Evolutionary conservation across 169 alveolate genomes (phyloP).

Genomic region (Babesia gibsoni): DNA sequence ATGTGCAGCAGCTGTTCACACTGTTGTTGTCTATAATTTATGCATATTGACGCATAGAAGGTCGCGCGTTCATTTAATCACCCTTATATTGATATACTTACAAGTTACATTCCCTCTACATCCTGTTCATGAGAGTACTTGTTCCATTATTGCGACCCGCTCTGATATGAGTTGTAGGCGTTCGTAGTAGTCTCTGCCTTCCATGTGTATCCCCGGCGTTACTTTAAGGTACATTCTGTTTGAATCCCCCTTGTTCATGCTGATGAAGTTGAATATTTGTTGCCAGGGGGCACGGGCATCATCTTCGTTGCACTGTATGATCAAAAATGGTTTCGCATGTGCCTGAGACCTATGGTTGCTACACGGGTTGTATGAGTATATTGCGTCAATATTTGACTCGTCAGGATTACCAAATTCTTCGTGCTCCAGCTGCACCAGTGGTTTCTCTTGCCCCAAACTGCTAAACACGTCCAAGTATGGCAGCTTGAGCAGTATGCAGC

Average conservation of each 20-base stretch:
- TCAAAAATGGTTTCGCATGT: slow-evolving; percentile 16
- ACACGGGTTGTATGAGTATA: slow-evolving; percentile 56
- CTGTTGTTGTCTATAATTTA: too few species aligned
- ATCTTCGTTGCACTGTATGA: slow-evolving; percentile 38
- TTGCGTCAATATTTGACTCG: neutral
- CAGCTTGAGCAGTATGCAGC: slow-evolving; percentile 44
- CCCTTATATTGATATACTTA: neutral
- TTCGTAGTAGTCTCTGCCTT: slow-evolving; percentile 19
- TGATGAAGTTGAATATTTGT: slow-evolving; percentile 22
- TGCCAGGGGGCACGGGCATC: slow-evolving; percentile 58
- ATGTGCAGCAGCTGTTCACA: too few species aligned
- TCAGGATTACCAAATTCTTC: slow-evolving; percentile 63
- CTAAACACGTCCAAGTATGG: slow-evolving; percentile 66
- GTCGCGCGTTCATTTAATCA: neutral
- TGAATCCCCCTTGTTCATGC: neutral
- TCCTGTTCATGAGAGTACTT: too few species aligned
- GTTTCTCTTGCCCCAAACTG: slow-evolving; percentile 19
- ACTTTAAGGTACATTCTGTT: slow-evolving; percentile 19
- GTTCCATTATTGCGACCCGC: slow-evolving; percentile 27
- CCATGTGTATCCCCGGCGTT: slow-evolving; percentile 21
- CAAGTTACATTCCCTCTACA: too few species aligned
- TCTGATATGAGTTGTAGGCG: slow-evolving; percentile 15
- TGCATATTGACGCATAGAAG: neutral
- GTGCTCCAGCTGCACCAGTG: slow-evolving; percentile 53
- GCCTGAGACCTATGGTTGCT: neutral